phyloP scores from a whole-genome alignment of 768 basidiomycete genomes.

The Mycena latifolia region DNA sequence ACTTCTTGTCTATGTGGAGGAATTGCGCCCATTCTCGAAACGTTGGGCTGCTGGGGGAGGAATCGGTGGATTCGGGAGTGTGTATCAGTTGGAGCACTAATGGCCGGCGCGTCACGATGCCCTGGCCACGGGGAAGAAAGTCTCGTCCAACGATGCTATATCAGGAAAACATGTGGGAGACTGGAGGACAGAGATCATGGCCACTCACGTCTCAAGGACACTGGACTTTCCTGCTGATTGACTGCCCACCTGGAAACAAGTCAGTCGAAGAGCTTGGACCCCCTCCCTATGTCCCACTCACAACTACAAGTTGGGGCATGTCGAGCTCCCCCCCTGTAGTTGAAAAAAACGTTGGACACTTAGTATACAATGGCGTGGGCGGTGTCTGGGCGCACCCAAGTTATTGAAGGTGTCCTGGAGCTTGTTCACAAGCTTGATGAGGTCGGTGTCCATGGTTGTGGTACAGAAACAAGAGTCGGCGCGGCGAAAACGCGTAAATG shows the following conservation, averaged over 20 bases:
- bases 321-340: constrained; percentile 89
- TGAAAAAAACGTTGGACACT: constrained; percentile 32
- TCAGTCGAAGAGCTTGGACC: constrained; percentile 3
- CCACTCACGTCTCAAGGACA: constrained; percentile 91
- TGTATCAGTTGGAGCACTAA: constrained; percentile 97
- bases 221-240: constrained; percentile 98
- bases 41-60: constrained; percentile 57
- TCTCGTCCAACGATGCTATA: constrained; percentile 93
- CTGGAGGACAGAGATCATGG: constrained; percentile 26
- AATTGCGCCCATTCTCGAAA: constrained; percentile 96
- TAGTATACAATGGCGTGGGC: constrained; percentile 25
- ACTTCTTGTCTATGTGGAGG: constrained; percentile 94
- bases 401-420: constrained; percentile 95
- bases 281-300: constrained; percentile 54
- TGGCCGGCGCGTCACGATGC: constrained; percentile 96
- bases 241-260: constrained; percentile 81
- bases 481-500: constrained; percentile 26
- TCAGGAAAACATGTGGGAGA: constrained; percentile 12
- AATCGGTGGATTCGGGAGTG: constrained; percentile 74
- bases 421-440: constrained; percentile 95
- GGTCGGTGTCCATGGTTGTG: constrained; percentile 86
- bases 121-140: constrained; percentile 89
- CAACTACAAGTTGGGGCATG: constrained; percentile 93
- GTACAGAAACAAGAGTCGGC: constrained; percentile 16
- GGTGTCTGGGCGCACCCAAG: constrained; percentile 68